Conservation (phyloP, 169 alveolate genomes). For the Plasmodium gonderi region DNA sequence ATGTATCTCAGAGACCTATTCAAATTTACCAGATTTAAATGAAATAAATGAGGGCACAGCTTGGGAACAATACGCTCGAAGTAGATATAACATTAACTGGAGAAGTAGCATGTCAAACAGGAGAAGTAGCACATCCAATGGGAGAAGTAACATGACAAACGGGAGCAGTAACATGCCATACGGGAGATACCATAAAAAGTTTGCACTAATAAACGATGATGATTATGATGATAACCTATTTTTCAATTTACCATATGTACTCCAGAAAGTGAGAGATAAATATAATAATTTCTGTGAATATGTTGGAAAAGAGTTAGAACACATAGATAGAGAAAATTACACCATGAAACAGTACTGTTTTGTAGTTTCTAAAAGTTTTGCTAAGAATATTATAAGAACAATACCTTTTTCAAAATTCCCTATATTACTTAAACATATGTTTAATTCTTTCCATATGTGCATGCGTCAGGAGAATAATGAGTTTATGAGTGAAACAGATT, state of each 20-base stretch:
- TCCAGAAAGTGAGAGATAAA: background rate
- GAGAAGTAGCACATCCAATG: too few species aligned
- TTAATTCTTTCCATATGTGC: background rate
- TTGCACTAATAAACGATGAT: background rate
- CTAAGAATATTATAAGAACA: constrained; percentile 7
- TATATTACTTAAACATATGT: background rate
- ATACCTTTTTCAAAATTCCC: constrained; percentile 33
- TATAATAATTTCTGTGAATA: constrained; percentile 43
- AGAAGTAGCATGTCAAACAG: too few species aligned
- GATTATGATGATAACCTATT: constrained; percentile 9
- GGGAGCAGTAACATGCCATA: too few species aligned
- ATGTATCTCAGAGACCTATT: constrained; percentile 17
- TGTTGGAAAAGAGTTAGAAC: constrained; percentile 30
- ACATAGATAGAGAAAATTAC: constrained; percentile 14
- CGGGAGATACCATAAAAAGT: too few species aligned
- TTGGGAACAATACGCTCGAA: background rate
- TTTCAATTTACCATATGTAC: background rate
- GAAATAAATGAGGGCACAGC: background rate
- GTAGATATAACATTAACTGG: background rate
- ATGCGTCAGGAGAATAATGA: background rate
- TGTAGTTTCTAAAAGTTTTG: constrained; percentile 20
- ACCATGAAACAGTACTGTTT: constrained; percentile 46
- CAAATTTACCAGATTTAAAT: constrained; percentile 21
- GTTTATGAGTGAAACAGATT: background rate
- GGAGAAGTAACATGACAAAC: too few species aligned